Evolutionary conservation across 441 rosid species (phyloP).

Genomic region (Pelargonium australe): DNA sequence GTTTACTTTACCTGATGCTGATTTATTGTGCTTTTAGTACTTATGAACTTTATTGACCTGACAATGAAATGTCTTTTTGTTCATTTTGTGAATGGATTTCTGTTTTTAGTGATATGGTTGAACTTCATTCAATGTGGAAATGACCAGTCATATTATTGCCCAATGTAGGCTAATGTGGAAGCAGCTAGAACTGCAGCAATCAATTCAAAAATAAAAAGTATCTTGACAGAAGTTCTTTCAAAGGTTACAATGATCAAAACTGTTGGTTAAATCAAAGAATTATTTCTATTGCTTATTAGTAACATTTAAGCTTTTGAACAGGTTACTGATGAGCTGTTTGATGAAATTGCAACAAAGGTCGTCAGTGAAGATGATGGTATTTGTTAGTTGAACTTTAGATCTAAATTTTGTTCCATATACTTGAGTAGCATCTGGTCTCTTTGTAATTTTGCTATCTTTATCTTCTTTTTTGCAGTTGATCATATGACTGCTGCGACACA

Average conservation of each 20-base stretch:
- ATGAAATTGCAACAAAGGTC: constrained; percentile 89
- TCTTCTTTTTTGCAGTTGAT: constrained; percentile 30
- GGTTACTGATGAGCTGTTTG: constrained; percentile 92
- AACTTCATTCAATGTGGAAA: constrained; percentile 3
- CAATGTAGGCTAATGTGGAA: constrained; percentile 69
- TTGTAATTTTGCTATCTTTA: not conserved
- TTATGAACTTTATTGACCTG: not conserved
- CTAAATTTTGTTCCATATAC: constrained; percentile 13
- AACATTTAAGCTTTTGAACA: constrained; percentile 31
- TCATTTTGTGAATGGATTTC: not conserved
- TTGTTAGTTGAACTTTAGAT: constrained; percentile 14
- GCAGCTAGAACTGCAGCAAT: constrained; percentile 64
- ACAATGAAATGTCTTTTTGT: not conserved
- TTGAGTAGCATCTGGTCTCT: not conserved
- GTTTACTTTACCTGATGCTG: constrained; percentile 17
- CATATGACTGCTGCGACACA: constrained; percentile 28
- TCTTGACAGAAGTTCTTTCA: constrained; percentile 89
- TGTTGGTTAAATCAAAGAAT: constrained; percentile 9
- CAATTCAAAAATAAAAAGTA: constrained; percentile 87
- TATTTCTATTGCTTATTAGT: constrained; percentile 11
- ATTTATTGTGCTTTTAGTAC: constrained; percentile 13
- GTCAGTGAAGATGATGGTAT: constrained; percentile 82
- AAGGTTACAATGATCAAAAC: constrained; percentile 49
- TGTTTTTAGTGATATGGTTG: constrained; percentile 7
- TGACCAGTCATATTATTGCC: constrained; percentile 21